A percentile compares a stretch with the other conserved stretches of the same genome.
Evolutionary conservation across 148 eudicot genomes (phyloP).

Genomic region (Bassia scoparia): DNA sequence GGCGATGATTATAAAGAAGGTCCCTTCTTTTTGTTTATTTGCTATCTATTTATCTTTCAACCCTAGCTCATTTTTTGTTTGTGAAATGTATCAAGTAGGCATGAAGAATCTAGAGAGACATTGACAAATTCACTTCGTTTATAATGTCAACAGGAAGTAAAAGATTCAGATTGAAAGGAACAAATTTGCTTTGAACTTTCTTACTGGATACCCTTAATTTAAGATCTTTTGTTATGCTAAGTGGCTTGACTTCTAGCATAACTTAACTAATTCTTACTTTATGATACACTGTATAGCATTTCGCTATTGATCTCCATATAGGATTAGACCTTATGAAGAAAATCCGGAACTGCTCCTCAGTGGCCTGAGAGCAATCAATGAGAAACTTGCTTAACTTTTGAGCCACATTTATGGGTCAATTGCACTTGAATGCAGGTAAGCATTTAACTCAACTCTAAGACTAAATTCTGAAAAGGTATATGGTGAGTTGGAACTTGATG

Average conservation of each 20-base stretch:
- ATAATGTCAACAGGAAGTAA: background rate
- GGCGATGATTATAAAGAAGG: too few species aligned
- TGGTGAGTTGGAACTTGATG: too few species aligned
- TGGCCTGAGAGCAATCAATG: slow-evolving; percentile 90
- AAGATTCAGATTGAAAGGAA: background rate
- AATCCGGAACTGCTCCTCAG: slow-evolving; percentile 90
- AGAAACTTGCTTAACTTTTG: slow-evolving; percentile 71
- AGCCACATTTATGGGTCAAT: slow-evolving; percentile 94
- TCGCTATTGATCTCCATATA: slow-evolving; percentile 20
- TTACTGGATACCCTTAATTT: slow-evolving; percentile 8
- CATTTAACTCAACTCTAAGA: too few species aligned
- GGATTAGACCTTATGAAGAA: slow-evolving; percentile 99
- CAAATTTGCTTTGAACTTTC: background rate
- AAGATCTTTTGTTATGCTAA: background rate
- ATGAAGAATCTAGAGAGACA: background rate
- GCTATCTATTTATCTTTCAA: too few species aligned
- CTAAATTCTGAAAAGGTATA: too few species aligned
- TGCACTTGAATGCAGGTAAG: slow-evolving; percentile 98
- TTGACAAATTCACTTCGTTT: too few species aligned
- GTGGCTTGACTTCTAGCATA: slow-evolving; percentile 1
- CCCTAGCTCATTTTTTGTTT: background rate
- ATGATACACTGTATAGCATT: background rate
- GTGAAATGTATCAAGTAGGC: background rate
- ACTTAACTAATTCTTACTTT: slow-evolving; percentile 12
- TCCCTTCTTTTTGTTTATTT: too few species aligned